These are phyloP conservation scores for Gaultheria prostrata DNA, from an alignment of 148 eudicot species.

Conservation along the genomic window DNA sequence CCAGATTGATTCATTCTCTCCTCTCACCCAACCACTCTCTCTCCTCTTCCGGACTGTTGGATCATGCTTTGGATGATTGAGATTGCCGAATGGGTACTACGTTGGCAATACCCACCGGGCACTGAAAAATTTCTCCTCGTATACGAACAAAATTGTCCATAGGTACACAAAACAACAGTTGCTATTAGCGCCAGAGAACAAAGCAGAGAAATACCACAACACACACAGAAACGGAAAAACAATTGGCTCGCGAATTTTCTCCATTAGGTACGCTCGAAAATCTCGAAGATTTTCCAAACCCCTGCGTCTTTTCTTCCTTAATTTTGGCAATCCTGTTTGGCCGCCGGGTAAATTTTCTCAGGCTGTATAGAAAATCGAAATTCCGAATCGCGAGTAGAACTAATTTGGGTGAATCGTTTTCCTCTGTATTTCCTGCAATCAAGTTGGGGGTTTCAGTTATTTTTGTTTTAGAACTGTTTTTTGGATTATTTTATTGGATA, in stretches of 20 bases:
- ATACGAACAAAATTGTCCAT: too few species aligned
- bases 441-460: background rate
- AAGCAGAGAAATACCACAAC: background rate
- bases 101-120: too few species aligned
- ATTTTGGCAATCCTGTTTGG: background rate
- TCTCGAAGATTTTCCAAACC: background rate
- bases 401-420: too few species aligned
- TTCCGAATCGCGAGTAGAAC: too few species aligned
- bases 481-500: too few species aligned
- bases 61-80: too few species aligned
- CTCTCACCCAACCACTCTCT: too few species aligned
- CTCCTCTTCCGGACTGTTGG: too few species aligned
- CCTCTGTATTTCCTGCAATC: background rate
- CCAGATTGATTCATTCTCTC: too few species aligned
- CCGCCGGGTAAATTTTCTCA: background rate
- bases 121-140: too few species aligned
- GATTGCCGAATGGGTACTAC: too few species aligned
- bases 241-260: background rate
- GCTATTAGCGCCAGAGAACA: background rate
- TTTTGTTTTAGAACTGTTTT: background rate
- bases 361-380: background rate
- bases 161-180: background rate
- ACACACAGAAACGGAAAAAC: background rate
- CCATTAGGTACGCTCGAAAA: background rate
- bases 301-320: background rate